These are phyloP conservation scores for Oenanthe javanica DNA, from an alignment of 140 eudicot genomes.

Conservation along the genomic window DNA sequence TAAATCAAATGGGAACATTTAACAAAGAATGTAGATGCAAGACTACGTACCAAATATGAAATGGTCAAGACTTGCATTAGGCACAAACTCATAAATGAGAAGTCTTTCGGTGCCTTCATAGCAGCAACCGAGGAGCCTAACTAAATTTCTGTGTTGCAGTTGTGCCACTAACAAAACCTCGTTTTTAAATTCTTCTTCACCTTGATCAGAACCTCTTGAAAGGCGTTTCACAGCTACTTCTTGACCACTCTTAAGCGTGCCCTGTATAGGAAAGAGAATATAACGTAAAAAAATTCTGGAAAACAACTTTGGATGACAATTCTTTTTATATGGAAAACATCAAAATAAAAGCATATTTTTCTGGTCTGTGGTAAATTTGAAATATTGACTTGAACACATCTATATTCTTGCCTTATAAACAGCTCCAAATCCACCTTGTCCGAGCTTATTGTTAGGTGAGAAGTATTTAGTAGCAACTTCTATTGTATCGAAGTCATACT, in stretches of 20 bases:
- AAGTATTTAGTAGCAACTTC: slow-evolving; percentile 25
- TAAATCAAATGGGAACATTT: neutral
- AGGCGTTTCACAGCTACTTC: slow-evolving; percentile 36
- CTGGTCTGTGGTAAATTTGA: neutral
- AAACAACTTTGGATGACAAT: neutral
- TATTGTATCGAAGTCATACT: slow-evolving; percentile 18
- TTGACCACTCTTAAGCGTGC: slow-evolving; percentile 21
- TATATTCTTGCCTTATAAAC: slow-evolving; percentile 11
- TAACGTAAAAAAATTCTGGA: neutral
- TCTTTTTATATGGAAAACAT: neutral
- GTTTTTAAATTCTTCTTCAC: slow-evolving; percentile 24
- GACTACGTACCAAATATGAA: slow-evolving; percentile 8
- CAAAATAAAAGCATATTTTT: neutral
- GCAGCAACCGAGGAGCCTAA: slow-evolving; percentile 21
- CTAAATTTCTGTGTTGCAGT: slow-evolving; percentile 22
- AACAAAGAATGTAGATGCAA: neutral
- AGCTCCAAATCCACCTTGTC: slow-evolving; percentile 35
- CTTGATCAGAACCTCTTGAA: slow-evolving; percentile 23
- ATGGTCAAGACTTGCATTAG: slow-evolving; percentile 17
- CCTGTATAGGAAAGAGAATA: neutral
- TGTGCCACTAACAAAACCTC: slow-evolving; percentile 15
- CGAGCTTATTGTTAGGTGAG: slow-evolving; percentile 22
- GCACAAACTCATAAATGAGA: slow-evolving; percentile 19
- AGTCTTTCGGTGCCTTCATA: slow-evolving; percentile 13
- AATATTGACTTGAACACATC: neutral